Evolutionary conservation across 2,329 filamentous ascomycete genomes (phyloP).

Genomic region (Neospermospora avenae): DNA sequence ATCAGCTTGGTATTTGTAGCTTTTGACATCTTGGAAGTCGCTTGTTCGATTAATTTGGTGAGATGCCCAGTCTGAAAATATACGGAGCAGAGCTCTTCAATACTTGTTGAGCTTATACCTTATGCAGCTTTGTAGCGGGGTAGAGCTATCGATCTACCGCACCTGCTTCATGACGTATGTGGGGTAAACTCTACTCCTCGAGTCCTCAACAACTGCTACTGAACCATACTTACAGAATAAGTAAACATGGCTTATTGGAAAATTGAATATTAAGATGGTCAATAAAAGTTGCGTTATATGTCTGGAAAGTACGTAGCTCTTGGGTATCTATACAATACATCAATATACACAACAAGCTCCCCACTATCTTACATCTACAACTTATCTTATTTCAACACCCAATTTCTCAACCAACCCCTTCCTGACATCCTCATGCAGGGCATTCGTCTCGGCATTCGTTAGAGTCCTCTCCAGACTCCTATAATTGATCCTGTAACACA

Average conservation of each 20-base stretch:
- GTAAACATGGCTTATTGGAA: background rate
- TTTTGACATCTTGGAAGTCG: conserved; percentile 11
- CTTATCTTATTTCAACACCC: conserved; percentile 65
- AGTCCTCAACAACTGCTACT: background rate
- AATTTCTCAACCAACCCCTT: conserved; percentile 64
- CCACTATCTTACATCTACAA: conserved; percentile 35
- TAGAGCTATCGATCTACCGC: background rate
- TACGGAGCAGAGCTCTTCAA: background rate
- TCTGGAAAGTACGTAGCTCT: no score
- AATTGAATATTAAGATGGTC: no score
- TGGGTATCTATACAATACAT: background rate
- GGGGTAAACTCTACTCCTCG: conserved; percentile 5
- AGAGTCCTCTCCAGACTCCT: conserved; percentile 87
- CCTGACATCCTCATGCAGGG: conserved; percentile 67
- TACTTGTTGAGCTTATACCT: background rate
- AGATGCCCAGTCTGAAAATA: background rate
- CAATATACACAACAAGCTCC: conserved; percentile 5
- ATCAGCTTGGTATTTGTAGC: conserved; percentile 42
- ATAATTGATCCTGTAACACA: conserved; percentile 94
- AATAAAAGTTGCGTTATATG: no score
- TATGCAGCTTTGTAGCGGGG: background rate
- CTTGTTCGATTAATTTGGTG: background rate
- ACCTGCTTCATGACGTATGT: conserved; percentile 13
- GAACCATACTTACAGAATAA: background rate
- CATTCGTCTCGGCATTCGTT: conserved; percentile 77